A percentile compares a stretch with the other conserved stretches of the same genome.
phyloP scores from a whole-genome alignment of 371 early-diverging fungal genomes.

The Phascolomyces articulosus region DNA sequence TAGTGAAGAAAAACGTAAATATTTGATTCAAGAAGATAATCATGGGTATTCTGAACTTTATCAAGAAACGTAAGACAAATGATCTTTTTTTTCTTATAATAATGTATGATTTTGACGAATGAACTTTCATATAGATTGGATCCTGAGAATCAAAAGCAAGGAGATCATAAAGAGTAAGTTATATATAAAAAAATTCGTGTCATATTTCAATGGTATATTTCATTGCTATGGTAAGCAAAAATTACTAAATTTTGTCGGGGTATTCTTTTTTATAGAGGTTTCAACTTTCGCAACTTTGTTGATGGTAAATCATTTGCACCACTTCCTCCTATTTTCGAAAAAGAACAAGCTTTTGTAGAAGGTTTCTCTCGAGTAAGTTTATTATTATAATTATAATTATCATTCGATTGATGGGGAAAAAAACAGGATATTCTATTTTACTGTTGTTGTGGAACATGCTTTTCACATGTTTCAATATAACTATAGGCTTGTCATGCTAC shows the following conservation, averaged over 20 bases:
- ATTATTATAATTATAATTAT: too few relatives aligned
- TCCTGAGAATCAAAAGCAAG: slow-evolving; percentile 56
- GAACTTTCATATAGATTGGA: slow-evolving; percentile 53
- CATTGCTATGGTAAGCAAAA: not conserved
- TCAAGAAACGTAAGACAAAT: slow-evolving; percentile 47
- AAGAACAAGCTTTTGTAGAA: slow-evolving; percentile 28
- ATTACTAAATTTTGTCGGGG: too few relatives aligned
- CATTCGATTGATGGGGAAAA: too few relatives aligned
- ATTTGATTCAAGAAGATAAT: slow-evolving; percentile 37
- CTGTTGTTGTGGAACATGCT: too few relatives aligned
- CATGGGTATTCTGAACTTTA: slow-evolving; percentile 48
- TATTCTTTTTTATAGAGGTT: too few relatives aligned
- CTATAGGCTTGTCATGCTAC: slow-evolving; percentile 50
- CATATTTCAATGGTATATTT: too few relatives aligned
- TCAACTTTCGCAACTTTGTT: slow-evolving; percentile 57
- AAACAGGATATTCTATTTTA: too few relatives aligned
- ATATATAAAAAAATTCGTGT: not conserved
- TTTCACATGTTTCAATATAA: not conserved
- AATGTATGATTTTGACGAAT: too few relatives aligned
- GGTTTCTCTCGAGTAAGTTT: slow-evolving; percentile 43
- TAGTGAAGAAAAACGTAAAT: slow-evolving; percentile 34
- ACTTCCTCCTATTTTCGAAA: slow-evolving; percentile 39
- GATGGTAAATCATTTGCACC: slow-evolving; percentile 43
- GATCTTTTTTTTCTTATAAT: too few relatives aligned
- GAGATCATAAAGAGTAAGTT: slow-evolving; percentile 69